Conservation (phyloP, 2,329 filamentous ascomycete genomes). For the Penicillium brasilianum region DNA sequence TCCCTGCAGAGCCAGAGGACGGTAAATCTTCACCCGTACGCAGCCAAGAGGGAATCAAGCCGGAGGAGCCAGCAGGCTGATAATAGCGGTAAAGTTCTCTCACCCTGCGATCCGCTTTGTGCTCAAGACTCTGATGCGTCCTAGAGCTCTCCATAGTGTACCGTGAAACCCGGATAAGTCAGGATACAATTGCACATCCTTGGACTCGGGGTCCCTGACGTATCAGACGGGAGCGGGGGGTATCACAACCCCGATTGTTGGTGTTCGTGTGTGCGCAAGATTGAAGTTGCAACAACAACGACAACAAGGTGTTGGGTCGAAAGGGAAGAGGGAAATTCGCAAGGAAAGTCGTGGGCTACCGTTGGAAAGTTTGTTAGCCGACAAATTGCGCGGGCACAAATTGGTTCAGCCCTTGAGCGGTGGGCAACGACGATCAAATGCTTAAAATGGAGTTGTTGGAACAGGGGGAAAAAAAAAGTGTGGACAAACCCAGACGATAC, state of each 20-base stretch:
- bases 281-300: background rate
- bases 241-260: background rate
- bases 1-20: conserved; percentile 11
- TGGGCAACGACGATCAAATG: conserved; percentile 1
- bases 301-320: background rate
- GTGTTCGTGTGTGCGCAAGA: background rate
- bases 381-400: conserved; percentile 1
- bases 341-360: background rate
- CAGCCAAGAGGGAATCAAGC: conserved; percentile 24
- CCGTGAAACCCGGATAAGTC: conserved; percentile 7
- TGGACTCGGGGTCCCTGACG: background rate
- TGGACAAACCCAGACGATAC: conserved; percentile 14
- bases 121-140: conserved; percentile 22
- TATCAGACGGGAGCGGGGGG: background rate
- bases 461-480: conserved; percentile 6
- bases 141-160: conserved; percentile 24
- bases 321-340: background rate
- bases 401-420: conserved; percentile 14
- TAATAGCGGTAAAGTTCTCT: conserved; percentile 50
- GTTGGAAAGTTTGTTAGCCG: conserved; percentile 5
- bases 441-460: background rate
- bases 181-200: conserved; percentile 24
- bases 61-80: conserved; percentile 31
- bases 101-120: conserved; percentile 39
- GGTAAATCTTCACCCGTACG: conserved; percentile 17